Evolutionary conservation across 345 rosid genomes (phyloP).

Genomic region (Populus alba): DNA sequence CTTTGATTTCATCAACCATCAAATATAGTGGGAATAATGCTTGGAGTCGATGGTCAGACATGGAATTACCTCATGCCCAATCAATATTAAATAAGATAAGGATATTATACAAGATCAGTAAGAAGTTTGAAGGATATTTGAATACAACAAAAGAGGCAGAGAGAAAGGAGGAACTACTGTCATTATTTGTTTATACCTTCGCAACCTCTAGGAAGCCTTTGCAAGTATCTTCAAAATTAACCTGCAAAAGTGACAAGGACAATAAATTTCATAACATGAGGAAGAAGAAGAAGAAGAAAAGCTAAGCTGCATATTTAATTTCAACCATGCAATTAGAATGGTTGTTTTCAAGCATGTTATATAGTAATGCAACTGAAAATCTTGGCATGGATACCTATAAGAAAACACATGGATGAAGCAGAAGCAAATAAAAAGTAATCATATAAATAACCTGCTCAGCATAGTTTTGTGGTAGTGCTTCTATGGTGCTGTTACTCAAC

Average conservation of each 20-base stretch:
- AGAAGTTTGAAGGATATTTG: not conserved
- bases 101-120: not conserved
- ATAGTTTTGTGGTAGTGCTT: constrained; percentile 94
- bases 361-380: not conserved
- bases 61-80: not conserved
- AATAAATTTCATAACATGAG: constrained; percentile 14
- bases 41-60: not conserved
- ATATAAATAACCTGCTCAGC: constrained; percentile 78
- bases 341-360: not conserved
- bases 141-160: not conserved
- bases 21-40: not conserved
- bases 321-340: not conserved
- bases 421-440: not conserved
- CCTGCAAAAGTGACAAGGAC: constrained; percentile 40
- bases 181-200: constrained; percentile 48
- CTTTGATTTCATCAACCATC: not conserved
- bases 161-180: not conserved
- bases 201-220: constrained; percentile 97
- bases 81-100: not conserved
- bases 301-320: not conserved
- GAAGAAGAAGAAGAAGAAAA: not conserved
- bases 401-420: not conserved
- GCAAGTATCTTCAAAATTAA: constrained; percentile 98
- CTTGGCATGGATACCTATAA: not conserved
- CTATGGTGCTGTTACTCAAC: constrained; percentile 77